Percentiles rank a stretch among this genome's conserved stretches.
Conservation (phyloP, 2,329 filamentous ascomycete species). For the Cryphonectria radicalis region DNA sequence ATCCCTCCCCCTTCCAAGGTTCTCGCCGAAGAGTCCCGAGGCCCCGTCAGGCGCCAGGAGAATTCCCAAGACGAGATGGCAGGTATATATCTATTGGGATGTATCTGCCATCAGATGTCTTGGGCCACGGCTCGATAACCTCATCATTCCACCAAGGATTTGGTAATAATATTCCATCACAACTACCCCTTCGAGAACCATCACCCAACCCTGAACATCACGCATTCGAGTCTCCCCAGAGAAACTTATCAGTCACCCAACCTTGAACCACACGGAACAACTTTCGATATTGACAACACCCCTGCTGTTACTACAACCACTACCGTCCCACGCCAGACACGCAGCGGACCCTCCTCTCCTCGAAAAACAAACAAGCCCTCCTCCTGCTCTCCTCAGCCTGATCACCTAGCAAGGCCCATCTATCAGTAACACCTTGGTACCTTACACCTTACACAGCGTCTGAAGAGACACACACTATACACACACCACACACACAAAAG, state of each 20-base stretch:
- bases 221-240: constrained; percentile 16
- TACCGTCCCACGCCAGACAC: neutral
- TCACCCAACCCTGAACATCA: constrained; percentile 17
- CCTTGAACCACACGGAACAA: constrained; percentile 8
- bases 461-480: neutral
- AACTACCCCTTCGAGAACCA: constrained; percentile 2
- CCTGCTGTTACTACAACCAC: constrained; percentile 2
- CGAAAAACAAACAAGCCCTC: constrained; percentile 12
- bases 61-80: constrained; percentile 15
- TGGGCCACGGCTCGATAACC: constrained; percentile 14
- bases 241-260: constrained; percentile 12
- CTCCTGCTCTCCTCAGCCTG: neutral
- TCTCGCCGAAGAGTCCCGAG: constrained; percentile 27
- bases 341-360: neutral
- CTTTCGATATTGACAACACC: constrained; percentile 23
- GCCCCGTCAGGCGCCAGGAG: constrained; percentile 13
- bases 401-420: constrained; percentile 2
- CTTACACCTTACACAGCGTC: neutral
- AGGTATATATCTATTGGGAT: constrained; percentile 29
- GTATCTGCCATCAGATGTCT: constrained; percentile 23
- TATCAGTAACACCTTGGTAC: neutral
- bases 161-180: constrained; percentile 11
- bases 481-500: neutral
- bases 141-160: constrained; percentile 26
- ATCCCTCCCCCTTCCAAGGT: constrained; percentile 6